A percentile compares a stretch with the other conserved stretches of the same genome.
Conservation (phyloP, 2,329 filamentous ascomycete species). For the Juglanconis juglandina region DNA sequence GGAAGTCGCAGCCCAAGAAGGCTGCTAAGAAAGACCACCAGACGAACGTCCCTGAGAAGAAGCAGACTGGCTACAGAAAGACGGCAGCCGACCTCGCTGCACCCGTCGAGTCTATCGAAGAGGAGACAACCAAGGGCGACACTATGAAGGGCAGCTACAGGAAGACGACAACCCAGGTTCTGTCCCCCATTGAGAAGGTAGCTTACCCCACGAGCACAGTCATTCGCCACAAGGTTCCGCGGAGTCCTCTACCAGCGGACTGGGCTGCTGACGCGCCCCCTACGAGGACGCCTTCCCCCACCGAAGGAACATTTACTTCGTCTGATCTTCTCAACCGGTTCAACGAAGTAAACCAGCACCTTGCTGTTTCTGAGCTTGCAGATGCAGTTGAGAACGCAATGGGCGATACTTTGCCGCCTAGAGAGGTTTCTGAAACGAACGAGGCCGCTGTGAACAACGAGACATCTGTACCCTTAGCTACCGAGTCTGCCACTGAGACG, state of each 20-base stretch:
- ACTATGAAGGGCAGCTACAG: background rate
- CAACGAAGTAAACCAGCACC: background rate
- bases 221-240: slow-evolving; percentile 11
- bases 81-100: background rate
- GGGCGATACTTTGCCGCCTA: background rate
- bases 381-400: too few relatives aligned
- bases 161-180: background rate
- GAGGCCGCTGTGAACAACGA: background rate
- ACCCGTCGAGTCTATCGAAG: background rate
- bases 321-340: slow-evolving; percentile 3
- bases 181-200: slow-evolving; percentile 1
- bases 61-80: background rate
- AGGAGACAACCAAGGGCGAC: background rate
- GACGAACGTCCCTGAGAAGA: background rate
- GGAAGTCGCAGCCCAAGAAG: background rate
- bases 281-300: background rate
- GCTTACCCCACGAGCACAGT: slow-evolving; percentile 4
- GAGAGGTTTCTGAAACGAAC: background rate
- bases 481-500: background rate
- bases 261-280: background rate
- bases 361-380: background rate
- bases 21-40: background rate
- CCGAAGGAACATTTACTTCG: background rate
- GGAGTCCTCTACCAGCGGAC: background rate
- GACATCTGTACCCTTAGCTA: background rate